Percentiles rank a stretch among this genome's conserved stretches.
Conservation (phyloP, 2,329 filamentous ascomycete genomes). For the Colletotrichum plurivorum region DNA sequence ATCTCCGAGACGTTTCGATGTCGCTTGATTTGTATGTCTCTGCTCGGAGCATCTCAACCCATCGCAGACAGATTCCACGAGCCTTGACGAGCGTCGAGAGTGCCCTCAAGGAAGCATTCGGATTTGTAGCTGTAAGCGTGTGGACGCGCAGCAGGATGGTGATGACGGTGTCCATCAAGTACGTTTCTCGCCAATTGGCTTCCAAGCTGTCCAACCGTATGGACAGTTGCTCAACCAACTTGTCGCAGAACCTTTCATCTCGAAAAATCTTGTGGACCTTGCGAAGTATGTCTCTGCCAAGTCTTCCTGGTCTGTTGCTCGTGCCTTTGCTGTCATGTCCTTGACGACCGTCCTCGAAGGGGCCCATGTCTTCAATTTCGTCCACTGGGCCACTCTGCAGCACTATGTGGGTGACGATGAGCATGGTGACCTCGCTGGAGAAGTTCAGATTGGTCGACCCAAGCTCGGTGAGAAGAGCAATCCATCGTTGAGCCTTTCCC, state of each 20-base stretch:
- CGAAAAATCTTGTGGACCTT: conserved; percentile 63
- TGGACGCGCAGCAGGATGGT: conserved; percentile 61
- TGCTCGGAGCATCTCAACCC: conserved; percentile 62
- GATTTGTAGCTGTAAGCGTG: conserved; percentile 37
- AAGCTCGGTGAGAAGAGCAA: conserved; percentile 63
- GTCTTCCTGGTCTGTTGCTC: not conserved
- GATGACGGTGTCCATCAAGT: conserved; percentile 71
- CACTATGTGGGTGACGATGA: conserved; percentile 65
- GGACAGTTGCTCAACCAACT: conserved; percentile 63
- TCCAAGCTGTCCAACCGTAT: conserved; percentile 59
- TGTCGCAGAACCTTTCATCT: conserved; percentile 64
- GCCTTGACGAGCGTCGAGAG: conserved; percentile 55
- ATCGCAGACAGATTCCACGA: conserved; percentile 60
- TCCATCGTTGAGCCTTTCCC: conserved; percentile 64
- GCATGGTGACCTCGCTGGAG: conserved; percentile 64
- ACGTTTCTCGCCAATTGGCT: conserved; percentile 71
- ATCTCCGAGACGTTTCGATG: conserved; percentile 52
- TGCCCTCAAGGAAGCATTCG: conserved; percentile 40
- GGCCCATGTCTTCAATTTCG: not conserved
- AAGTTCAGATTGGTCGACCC: conserved; percentile 72
- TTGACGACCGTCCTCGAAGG: not conserved
- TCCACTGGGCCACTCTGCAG: conserved; percentile 67
- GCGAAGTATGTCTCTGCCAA: conserved; percentile 53
- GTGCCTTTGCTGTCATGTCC: not conserved
- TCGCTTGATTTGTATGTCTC: conserved; percentile 59